Base-by-base conservation (phyloP, 2,329 filamentous ascomycete species). In the Sarocladiaceae sp. region DNA sequence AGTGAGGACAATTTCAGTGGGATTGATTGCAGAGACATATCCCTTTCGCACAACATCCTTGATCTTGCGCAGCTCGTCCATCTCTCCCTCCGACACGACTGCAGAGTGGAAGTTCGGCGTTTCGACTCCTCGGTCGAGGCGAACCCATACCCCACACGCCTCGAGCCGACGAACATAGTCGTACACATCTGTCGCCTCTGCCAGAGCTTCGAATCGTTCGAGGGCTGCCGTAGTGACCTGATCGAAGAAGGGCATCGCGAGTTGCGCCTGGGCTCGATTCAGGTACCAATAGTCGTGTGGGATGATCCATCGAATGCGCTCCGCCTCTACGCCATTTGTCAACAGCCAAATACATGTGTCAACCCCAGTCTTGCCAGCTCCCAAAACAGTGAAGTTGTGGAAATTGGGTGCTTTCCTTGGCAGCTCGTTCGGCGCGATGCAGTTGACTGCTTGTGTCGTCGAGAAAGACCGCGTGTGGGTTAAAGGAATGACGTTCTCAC, bases 11-110 rank as follows among this genome's bases (percentile, higher is more conserved):
- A 52, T 33, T n/a, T 17, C 5, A 23, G 48, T 36, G 15, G 37
- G 25, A 31, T 48, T 33, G 50, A 56, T 56, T 42, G 52, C 26
- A 13, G 44, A 29, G 17, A 56, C 54, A 46, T 52, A 54, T 42
- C 54, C 54, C 39, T 54, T 35, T 18, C 51, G 40, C 18, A 52
- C 42, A 8, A 52, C 22, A 12, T 40, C 23, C 6, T 29, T 11
- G 22, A 52, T 48, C n/a, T n/a, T 49, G 31, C 51, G 42, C n/a
- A 52, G 11, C 33, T 48, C 51, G 18, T 23, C 26, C 29, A 52
- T 37, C 33, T 52, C 51, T 11, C 31, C 51, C 29, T 28, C 18
- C 12, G 51, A 52, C 7, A 52, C 31, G n/a, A 46, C 29, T 7
- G 51, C 51, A n/a, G 36, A 47, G 8, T 46, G 51, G 42, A 44